Evolutionary conservation across 2,329 filamentous ascomycete species (phyloP), one percentile per base, ranked within the genome.

Genomic region (Alternaria panax): DNA sequence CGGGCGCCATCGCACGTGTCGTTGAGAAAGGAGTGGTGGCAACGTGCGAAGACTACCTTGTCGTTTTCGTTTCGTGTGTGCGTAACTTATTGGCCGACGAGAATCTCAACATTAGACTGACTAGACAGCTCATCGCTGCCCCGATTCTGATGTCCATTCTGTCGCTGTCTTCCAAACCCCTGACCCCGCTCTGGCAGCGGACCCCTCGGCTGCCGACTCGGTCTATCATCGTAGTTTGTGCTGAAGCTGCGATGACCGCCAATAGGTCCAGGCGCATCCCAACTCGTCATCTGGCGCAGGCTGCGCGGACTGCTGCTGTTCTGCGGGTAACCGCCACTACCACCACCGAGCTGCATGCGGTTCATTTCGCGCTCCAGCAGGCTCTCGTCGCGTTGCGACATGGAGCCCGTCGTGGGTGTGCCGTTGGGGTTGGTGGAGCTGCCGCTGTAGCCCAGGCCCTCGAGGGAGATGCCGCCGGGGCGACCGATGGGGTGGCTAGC

Each of bases 401-500:
- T 79, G 42, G 75, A 76, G 14, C 82, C 82, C 12, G 83, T 82
- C 12, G 85, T 87, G 12, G 87, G 87, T 3, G 89, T 90, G 60
- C 90, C 81, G 51, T 85, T 89, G 8, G 89, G 88, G 22, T 89
- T 90, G 72, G 85, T 88, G 41, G 87, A 87, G 28, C 86, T 83
- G 34, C 81, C 84, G 67, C 82, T 87, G 43, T 83, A 82, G 12
- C 81, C 78, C 24, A 75, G 68, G 5, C 69, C 72, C 30, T 76
- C 72, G 5, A 76, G 65, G 16, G 74, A 75, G 36, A 87, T 86
- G 62, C 86, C 85, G 64, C 89, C 85, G 54, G 87, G 85, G 45
- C 86, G 81, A 54, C 88, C 86, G 64, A 87, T 87, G 55, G 92
- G 89, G 75, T 96, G 97, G 82, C 92, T 96, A 6, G 92, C 92